Conservation (phyloP, 306 rosid genomes). For the Medicago arabica region DNA sequence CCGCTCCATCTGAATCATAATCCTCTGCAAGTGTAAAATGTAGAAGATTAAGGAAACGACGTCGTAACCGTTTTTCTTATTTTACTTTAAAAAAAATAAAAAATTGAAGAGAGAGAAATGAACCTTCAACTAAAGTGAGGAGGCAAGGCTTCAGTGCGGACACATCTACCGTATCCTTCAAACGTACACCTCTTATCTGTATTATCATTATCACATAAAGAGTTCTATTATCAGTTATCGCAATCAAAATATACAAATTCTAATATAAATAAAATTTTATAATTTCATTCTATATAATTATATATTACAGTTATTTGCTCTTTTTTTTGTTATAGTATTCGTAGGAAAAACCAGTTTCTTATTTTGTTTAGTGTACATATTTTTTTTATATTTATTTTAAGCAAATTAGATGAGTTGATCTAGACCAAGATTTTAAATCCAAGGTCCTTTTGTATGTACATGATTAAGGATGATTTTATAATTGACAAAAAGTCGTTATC, state of each 20-base stretch:
- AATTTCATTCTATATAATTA: too few species aligned
- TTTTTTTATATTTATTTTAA: background rate
- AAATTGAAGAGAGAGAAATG: background rate
- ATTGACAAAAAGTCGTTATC: background rate
- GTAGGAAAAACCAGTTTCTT: background rate
- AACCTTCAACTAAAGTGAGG: slow-evolving; percentile 81
- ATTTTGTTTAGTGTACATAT: background rate
- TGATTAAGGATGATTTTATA: background rate
- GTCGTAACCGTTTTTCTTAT: slow-evolving; percentile 31
- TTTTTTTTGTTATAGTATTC: too few species aligned
- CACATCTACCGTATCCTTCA: slow-evolving; percentile 86
- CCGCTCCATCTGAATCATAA: slow-evolving; percentile 72
- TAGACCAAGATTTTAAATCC: too few species aligned
- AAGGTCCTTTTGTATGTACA: background rate
- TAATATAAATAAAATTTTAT: too few species aligned
- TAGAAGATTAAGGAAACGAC: slow-evolving; percentile 37
- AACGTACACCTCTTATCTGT: slow-evolving; percentile 82
- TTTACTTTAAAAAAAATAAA: background rate
- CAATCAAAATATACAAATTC: too few species aligned
- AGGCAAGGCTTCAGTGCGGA: slow-evolving; percentile 90
- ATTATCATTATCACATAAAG: background rate
- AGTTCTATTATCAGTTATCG: background rate
- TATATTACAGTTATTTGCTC: too few species aligned
- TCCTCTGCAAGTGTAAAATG: slow-evolving; percentile 59
- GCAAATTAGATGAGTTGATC: background rate